Conservation (phyloP, 495 filamentous ascomycete genomes). For the Tuber borchii region DNA sequence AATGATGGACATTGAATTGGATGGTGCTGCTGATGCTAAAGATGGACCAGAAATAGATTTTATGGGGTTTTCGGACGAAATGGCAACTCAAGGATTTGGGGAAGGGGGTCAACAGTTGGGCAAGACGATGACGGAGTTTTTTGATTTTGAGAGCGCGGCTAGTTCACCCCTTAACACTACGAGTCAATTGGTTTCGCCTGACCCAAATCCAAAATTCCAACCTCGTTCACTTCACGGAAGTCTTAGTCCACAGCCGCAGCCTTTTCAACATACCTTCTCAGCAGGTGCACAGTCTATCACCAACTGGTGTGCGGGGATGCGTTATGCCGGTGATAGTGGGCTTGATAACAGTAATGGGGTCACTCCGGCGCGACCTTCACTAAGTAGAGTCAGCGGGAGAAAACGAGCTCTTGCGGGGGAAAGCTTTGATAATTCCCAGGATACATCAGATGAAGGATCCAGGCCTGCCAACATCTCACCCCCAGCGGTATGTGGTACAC, state of each 20-base stretch:
- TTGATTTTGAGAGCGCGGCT: slow-evolving; percentile 1
- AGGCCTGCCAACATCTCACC: not conserved
- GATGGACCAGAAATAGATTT: not conserved
- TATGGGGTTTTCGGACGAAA: not conserved
- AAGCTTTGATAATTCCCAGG: not conserved
- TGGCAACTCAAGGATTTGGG: not conserved
- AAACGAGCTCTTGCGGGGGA: not conserved
- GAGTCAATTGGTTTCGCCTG: not conserved
- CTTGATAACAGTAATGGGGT: not conserved
- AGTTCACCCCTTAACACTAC: not conserved
- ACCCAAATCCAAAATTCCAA: slow-evolving; percentile 1
- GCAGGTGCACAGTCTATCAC: not conserved
- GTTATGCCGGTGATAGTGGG: not conserved
- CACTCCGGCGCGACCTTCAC: not conserved
- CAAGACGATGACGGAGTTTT: slow-evolving; percentile 1
- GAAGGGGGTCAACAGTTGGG: not conserved
- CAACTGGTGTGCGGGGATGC: not conserved
- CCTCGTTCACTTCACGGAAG: not conserved
- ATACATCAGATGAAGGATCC: not conserved
- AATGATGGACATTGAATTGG: not conserved
- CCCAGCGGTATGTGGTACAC: not conserved
- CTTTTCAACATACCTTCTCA: not conserved
- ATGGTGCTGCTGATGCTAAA: not conserved
- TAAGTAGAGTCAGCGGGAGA: not conserved
- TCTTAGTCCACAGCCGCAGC: not conserved